Conservation (phyloP, 2,329 filamentous ascomycete species). For the Verticillium albo-atrum region DNA sequence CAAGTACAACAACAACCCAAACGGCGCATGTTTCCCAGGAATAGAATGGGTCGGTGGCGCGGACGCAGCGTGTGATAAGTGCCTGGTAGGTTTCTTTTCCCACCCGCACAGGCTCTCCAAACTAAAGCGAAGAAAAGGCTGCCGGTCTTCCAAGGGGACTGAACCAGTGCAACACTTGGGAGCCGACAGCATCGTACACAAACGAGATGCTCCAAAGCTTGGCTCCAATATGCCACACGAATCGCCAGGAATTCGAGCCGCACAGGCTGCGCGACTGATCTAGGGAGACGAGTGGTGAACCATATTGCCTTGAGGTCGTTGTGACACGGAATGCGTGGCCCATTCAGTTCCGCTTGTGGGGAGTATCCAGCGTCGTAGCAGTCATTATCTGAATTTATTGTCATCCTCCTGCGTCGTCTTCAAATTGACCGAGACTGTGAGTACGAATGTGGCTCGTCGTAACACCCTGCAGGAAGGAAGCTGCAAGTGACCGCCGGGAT, state of each 20-base stretch:
- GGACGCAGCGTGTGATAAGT: slow-evolving; percentile 42
- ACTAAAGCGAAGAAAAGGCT: neutral
- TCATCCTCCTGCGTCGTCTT: no score
- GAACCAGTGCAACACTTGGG: neutral
- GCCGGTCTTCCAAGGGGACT: neutral
- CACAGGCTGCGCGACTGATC: neutral
- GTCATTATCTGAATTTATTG: no score
- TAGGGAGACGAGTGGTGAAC: neutral
- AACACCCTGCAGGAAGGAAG: no score
- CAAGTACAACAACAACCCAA: slow-evolving; percentile 49
- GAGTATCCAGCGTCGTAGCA: no score
- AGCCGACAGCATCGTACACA: neutral
- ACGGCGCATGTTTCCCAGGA: slow-evolving; percentile 27
- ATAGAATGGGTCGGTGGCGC: slow-evolving; percentile 51
- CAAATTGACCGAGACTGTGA: no score
- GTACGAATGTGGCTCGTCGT: no score
- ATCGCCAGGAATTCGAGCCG: neutral
- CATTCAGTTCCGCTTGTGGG: no score
- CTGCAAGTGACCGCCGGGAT: no score
- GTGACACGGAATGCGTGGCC: no score
- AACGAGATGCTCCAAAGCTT: no score
- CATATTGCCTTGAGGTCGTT: neutral
- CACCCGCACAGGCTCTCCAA: neutral
- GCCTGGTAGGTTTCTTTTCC: slow-evolving; percentile 35
- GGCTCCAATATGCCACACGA: neutral